A percentile compares a stretch with the other conserved stretches of the same genome.
phyloP scores from a whole-genome alignment of 345 rosid genomes.

The Stellera chamaejasme region DNA sequence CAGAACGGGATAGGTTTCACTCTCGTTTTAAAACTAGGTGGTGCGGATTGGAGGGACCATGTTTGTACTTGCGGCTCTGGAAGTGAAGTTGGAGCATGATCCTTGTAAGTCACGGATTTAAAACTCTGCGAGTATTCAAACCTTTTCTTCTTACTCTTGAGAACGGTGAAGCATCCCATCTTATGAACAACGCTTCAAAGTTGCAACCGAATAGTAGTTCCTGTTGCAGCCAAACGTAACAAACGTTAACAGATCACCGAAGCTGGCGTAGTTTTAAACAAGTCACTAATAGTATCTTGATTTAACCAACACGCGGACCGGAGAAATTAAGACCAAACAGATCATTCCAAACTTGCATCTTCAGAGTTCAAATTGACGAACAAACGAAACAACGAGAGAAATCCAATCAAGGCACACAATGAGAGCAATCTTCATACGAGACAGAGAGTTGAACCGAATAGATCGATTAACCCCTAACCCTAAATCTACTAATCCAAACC shows the following conservation, averaged over 20 bases:
- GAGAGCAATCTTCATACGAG: too few relatives aligned
- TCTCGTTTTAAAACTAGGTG: conserved; percentile 88
- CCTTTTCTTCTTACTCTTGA: conserved; percentile 81
- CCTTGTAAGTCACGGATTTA: conserved; percentile 43
- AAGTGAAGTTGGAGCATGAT: conserved; percentile 54
- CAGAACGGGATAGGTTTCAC: conserved; percentile 58
- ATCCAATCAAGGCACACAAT: too few relatives aligned
- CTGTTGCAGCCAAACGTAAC: conserved; percentile 16
- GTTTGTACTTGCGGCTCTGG: conserved; percentile 68
- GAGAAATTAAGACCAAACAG: neutral
- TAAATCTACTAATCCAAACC: too few relatives aligned
- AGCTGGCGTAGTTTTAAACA: neutral
- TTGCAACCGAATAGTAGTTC: conserved; percentile 1
- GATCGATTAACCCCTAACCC: too few relatives aligned
- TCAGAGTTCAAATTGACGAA: neutral
- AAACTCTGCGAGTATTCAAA: conserved; percentile 30
- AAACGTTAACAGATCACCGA: conserved; percentile 5
- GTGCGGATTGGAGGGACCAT: conserved; percentile 79
- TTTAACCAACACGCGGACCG: too few relatives aligned
- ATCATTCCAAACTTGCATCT: neutral
- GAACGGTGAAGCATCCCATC: conserved; percentile 81
- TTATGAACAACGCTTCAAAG: conserved; percentile 21
- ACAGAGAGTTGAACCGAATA: too few relatives aligned
- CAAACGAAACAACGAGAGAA: too few relatives aligned
- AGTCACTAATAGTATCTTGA: too few relatives aligned